Evolutionary conservation across 225 moss, liverwort and hornwort species (phyloP).

Genomic region (Pseudoscleropodium purum): DNA sequence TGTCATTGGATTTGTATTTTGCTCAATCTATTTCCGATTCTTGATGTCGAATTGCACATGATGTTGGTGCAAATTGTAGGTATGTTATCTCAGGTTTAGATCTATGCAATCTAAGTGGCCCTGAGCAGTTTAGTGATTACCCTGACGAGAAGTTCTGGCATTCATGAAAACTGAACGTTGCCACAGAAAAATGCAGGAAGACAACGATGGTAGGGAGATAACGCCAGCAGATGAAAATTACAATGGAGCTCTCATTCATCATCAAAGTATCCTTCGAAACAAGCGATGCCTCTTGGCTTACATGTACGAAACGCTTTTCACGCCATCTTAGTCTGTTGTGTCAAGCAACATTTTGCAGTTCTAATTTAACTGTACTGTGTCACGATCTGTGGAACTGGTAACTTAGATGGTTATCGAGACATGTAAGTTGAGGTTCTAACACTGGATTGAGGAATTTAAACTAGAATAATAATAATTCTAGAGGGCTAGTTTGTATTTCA

Average conservation of each 20-base stretch:
- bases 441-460: not conserved
- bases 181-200: conserved; percentile 58
- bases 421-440: not conserved
- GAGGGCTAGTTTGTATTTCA: not conserved
- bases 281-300: conserved; percentile 97
- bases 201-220: conserved; percentile 24
- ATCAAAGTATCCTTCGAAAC: conserved; percentile 86
- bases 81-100: not conserved
- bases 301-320: conserved; percentile 44
- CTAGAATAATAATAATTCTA: not conserved
- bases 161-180: not conserved
- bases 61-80: not conserved
- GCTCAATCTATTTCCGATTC: not conserved
- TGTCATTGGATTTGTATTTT: not conserved
- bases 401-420: not conserved
- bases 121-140: not conserved
- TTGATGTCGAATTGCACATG: not conserved
- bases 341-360: not conserved
- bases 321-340: not conserved
- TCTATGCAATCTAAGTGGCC: not conserved
- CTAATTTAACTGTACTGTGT: not conserved
- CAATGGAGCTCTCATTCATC: conserved; percentile 87
- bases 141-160: not conserved
- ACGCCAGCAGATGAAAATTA: conserved; percentile 54
- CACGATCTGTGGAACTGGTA: not conserved